Evolutionary conservation across 1,139 yeast species (phyloP).

Genomic region (Arxiozyma telluris): DNA sequence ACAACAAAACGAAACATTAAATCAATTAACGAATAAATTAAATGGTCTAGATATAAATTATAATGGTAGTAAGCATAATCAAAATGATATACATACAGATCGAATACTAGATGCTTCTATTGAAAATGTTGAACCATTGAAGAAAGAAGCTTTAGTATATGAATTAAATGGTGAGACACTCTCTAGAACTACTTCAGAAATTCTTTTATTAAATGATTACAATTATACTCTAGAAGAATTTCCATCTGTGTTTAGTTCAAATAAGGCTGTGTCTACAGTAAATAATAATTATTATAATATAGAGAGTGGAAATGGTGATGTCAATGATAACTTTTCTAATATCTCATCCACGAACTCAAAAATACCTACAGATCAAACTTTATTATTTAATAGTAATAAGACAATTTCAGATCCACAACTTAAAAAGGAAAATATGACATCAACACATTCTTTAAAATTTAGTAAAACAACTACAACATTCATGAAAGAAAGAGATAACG

Average conservation of each 20-base stretch:
- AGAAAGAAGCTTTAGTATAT: not conserved
- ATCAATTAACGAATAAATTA: conserved; percentile 9
- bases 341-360: not conserved
- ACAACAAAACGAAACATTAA: conserved; percentile 5
- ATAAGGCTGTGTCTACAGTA: not conserved
- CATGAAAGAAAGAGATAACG: not conserved
- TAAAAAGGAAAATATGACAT: conserved; percentile 1
- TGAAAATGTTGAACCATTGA: not conserved
- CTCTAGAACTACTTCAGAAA: not conserved
- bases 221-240: not conserved
- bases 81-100: not conserved
- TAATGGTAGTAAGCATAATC: not conserved
- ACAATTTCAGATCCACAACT: not conserved
- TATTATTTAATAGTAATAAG: not conserved
- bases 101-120: not conserved
- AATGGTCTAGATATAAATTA: conserved; percentile 8
- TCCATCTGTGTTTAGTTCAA: not conserved
- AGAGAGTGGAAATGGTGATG: not conserved
- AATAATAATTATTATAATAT: too few species aligned
- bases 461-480: not conserved
- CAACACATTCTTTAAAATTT: conserved; percentile 6
- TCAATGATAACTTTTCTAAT: not conserved
- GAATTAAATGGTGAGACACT: not conserved
- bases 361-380: not conserved
- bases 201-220: not conserved